A percentile compares a stretch with the other conserved stretches of the same genome.
phyloP scores from a whole-genome alignment of 2,329 filamentous ascomycete genomes.

The Aphanocladium album region DNA sequence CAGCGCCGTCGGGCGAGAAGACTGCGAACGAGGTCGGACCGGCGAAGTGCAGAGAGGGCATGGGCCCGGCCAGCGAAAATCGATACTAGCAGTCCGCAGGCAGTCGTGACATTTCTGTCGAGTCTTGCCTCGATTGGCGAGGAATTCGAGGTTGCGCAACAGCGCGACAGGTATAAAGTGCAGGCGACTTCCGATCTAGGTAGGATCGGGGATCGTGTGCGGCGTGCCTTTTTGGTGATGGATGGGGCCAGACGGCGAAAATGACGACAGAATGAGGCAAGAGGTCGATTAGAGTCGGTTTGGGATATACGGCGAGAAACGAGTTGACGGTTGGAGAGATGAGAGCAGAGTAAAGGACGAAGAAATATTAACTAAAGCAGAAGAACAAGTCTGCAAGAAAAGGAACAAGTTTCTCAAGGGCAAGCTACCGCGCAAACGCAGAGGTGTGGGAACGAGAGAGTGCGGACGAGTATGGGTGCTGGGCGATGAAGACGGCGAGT shows the following conservation, averaged over 20 bases:
- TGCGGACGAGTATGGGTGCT: neutral
- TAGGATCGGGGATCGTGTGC: conserved; percentile 4
- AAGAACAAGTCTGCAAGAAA: neutral
- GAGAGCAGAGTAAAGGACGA: neutral
- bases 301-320: neutral
- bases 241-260: neutral
- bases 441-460: neutral
- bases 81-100: neutral
- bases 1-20: neutral
- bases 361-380: neutral
- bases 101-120: conserved; percentile 10
- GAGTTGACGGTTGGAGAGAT: too few relatives aligned
- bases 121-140: neutral
- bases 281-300: neutral
- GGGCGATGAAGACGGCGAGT: neutral
- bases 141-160: neutral
- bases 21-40: neutral
- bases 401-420: neutral
- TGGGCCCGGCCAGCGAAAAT: neutral
- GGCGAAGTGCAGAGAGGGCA: neutral
- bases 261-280: neutral
- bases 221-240: neutral
- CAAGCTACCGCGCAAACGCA: neutral
- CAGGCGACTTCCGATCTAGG: neutral
- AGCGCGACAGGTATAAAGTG: neutral